A percentile compares a stretch with the other conserved stretches of the same genome.
phyloP scores from a whole-genome alignment of 495 filamentous ascomycete genomes.

The Neurospora africana region DNA sequence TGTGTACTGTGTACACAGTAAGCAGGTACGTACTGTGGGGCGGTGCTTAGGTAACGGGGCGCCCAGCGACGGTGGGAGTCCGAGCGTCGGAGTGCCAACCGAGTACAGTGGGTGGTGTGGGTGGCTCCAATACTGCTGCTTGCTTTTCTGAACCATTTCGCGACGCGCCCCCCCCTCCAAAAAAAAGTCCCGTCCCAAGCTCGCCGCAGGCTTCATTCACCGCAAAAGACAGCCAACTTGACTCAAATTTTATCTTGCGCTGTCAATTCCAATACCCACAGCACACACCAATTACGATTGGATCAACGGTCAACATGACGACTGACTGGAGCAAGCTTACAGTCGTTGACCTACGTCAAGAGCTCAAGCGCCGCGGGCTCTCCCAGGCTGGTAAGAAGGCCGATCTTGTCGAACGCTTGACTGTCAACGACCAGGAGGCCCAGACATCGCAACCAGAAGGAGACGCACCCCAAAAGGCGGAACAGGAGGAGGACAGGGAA shows the following conservation, averaged over 20 bases:
- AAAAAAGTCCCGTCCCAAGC: background rate
- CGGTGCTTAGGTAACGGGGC: background rate
- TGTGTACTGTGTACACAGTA: too few relatives aligned
- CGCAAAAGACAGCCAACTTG: background rate
- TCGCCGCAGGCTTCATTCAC: background rate
- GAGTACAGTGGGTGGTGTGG: background rate
- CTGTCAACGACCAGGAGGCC: conserved; percentile 17
- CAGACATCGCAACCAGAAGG: background rate
- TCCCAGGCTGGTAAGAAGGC: conserved; percentile 47
- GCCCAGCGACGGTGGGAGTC: background rate
- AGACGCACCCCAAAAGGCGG: background rate
- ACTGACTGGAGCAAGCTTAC: conserved; percentile 48
- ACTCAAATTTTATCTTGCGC: background rate
- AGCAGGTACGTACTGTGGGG: background rate
- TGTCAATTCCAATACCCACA: background rate
- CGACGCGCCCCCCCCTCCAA: background rate
- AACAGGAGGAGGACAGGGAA: background rate
- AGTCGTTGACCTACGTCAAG: conserved; percentile 47
- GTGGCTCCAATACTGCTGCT: background rate
- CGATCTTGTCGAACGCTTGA: conserved; percentile 44
- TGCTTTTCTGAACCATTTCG: background rate
- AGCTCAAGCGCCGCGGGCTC: conserved; percentile 47
- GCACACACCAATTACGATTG: background rate
- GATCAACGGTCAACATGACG: conserved; percentile 28
- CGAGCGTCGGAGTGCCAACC: background rate